Conservation (phyloP, 139 green algal genomes). For the Haematococcus sp. region DNA sequence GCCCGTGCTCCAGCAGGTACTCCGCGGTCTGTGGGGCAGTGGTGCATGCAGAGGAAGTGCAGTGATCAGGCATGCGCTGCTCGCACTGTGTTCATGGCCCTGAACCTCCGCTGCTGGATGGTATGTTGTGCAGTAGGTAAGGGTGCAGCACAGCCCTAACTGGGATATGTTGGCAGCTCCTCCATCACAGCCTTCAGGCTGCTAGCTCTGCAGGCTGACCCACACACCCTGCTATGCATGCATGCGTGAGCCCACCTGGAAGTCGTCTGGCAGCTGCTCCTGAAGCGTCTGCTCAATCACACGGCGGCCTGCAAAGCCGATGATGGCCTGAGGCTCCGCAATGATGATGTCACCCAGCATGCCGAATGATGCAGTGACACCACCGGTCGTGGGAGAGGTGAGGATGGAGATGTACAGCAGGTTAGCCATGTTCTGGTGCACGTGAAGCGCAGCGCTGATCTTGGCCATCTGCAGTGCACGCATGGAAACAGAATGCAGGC, state of each 20-base stretch:
- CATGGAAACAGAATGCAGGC: too few species aligned
- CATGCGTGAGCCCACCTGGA: conserved; percentile 51
- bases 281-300: conserved; percentile 68
- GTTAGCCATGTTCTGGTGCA: conserved; percentile 65
- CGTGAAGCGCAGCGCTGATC: conserved; percentile 56
- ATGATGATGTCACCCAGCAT: conserved; percentile 68
- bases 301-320: conserved; percentile 57
- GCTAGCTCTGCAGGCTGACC: too few species aligned
- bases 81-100: too few species aligned
- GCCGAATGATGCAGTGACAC: conserved; percentile 58
- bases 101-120: too few species aligned
- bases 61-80: neutral
- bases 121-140: too few species aligned
- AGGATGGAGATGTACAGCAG: conserved; percentile 64
- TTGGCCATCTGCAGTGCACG: conserved; percentile 64
- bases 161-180: too few species aligned
- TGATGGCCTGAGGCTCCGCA: conserved; percentile 59
- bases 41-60: neutral
- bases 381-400: conserved; percentile 57
- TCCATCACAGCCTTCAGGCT: too few species aligned
- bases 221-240: too few species aligned
- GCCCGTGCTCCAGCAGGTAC: conserved; percentile 61
- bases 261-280: conserved; percentile 64
- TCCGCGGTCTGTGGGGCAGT: conserved; percentile 50
- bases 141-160: too few species aligned